These are phyloP conservation scores for Lachnellula subtilissima DNA, from an alignment of 2,329 filamentous ascomycete genomes.

Conservation along the genomic window DNA sequence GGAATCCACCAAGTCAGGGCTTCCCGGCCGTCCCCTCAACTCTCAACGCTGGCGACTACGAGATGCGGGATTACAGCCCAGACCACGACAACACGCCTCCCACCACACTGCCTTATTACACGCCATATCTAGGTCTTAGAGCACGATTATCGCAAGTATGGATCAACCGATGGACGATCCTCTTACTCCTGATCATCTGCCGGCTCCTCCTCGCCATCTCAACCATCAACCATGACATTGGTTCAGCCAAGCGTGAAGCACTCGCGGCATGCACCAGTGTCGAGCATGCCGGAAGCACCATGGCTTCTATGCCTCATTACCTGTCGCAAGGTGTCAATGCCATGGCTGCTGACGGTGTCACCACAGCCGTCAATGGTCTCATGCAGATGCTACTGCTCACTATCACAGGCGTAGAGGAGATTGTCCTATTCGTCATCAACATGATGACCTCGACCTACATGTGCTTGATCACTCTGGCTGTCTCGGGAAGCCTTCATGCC, in stretches of 20 bases:
- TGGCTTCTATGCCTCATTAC: constrained; percentile 98
- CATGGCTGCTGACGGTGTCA: constrained; percentile 73
- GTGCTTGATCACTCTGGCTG: constrained; percentile 79
- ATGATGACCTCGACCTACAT: constrained; percentile 86
- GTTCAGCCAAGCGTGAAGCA: constrained; percentile 72
- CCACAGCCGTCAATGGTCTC: constrained; percentile 73
- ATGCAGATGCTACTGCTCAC: constrained; percentile 74
- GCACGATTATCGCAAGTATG: constrained; percentile 91
- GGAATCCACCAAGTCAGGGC: constrained; percentile 21
- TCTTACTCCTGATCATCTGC: constrained; percentile 79
- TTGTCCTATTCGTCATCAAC: constrained; percentile 89
- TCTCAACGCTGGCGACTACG: constrained; percentile 28
- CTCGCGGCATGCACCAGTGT: constrained; percentile 87
- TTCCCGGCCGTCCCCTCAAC: constrained; percentile 35
- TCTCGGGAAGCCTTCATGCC: constrained; percentile 72
- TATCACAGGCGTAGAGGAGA: constrained; percentile 76
- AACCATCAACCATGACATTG: constrained; percentile 68
- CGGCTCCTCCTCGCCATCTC: constrained; percentile 73
- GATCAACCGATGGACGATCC: constrained; percentile 95
- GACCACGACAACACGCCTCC: constrained; percentile 25
- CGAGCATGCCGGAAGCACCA: constrained; percentile 85
- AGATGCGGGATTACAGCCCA: constrained; percentile 26
- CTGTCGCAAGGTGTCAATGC: constrained; percentile 85
- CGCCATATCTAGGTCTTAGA: constrained; percentile 86
- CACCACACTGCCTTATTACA: constrained; percentile 65